These are phyloP conservation scores for Paraphoma sp. DNA, from an alignment of 2,329 filamentous ascomycete species.

Conservation along the genomic window DNA sequence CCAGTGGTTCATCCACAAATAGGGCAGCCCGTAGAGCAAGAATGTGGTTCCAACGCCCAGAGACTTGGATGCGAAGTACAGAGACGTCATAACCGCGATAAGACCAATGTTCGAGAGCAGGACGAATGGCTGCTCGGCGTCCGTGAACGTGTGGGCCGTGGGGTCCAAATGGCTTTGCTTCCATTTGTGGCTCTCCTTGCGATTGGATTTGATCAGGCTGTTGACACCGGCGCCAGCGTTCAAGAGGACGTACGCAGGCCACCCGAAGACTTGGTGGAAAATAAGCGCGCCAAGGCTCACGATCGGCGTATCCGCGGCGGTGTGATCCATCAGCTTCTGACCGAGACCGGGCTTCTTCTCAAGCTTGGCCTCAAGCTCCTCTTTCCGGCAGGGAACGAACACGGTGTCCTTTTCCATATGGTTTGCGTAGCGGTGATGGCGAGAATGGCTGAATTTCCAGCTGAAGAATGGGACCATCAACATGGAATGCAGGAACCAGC, in stretches of 20 bases:
- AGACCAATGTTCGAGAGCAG: conserved; percentile 26
- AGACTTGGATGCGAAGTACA: conserved; percentile 61
- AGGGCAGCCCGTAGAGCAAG: conserved; percentile 68
- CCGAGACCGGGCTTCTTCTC: conserved; percentile 10
- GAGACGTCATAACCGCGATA: conserved; percentile 38
- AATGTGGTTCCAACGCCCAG: conserved; percentile 65
- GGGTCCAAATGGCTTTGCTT: conserved; percentile 32
- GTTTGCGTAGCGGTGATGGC: conserved; percentile 73
- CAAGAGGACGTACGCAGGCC: conserved; percentile 68
- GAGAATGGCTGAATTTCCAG: conserved; percentile 74
- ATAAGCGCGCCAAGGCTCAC: conserved; percentile 62
- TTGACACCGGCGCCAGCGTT: conserved; percentile 51
- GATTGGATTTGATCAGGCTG: conserved; percentile 20
- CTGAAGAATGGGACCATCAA: conserved; percentile 75
- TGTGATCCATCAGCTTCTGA: conserved; percentile 44
- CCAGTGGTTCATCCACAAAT: conserved; percentile 76
- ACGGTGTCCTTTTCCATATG: conserved; percentile 70
- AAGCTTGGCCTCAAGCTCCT: conserved; percentile 5
- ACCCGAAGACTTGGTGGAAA: conserved; percentile 69
- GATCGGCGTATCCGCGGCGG: conserved; percentile 66
- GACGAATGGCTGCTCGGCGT: conserved; percentile 23
- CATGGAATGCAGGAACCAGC: conserved; percentile 70
- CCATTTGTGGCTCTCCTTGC: conserved; percentile 10
- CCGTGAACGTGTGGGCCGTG: conserved; percentile 22
- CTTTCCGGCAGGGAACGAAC: conserved; percentile 42